These are phyloP conservation scores for Emmonsiellopsis sp. DNA, from an alignment of 2,329 filamentous ascomycete species.

Conservation along the genomic window DNA sequence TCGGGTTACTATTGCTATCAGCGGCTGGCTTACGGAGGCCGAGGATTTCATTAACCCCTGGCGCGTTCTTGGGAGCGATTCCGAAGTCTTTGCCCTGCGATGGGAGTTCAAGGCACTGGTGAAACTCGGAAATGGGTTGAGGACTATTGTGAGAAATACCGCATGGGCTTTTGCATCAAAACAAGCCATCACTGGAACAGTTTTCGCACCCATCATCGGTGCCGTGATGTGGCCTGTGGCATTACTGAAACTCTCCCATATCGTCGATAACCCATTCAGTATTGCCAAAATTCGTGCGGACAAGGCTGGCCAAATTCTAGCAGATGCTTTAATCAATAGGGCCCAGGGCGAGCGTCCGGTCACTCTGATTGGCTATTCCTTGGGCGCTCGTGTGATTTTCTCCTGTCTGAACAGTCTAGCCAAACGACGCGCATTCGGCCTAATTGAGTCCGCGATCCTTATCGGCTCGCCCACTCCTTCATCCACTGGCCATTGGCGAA, in stretches of 20 bases:
- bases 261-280: slow-evolving; percentile 74
- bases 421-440: slow-evolving; percentile 67
- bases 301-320: slow-evolving; percentile 69
- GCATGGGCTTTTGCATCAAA: slow-evolving; percentile 69
- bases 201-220: slow-evolving; percentile 55
- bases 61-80: slow-evolving; percentile 61
- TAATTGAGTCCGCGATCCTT: slow-evolving; percentile 73
- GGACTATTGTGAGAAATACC: slow-evolving; percentile 64
- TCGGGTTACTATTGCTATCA: slow-evolving; percentile 72
- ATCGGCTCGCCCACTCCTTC: slow-evolving; percentile 74
- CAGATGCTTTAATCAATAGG: slow-evolving; percentile 71
- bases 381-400: slow-evolving; percentile 74
- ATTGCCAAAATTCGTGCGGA: slow-evolving; percentile 67
- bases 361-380: slow-evolving; percentile 69
- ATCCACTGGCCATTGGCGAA: slow-evolving; percentile 61
- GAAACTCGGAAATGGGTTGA: slow-evolving; percentile 68
- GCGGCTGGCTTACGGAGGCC: slow-evolving; percentile 67
- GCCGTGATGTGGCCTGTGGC: slow-evolving; percentile 62
- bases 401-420: slow-evolving; percentile 69
- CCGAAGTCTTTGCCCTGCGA: slow-evolving; percentile 71
- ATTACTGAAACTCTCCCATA: slow-evolving; percentile 55
- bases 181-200: slow-evolving; percentile 64
- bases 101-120: slow-evolving; percentile 73
- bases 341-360: slow-evolving; percentile 75
- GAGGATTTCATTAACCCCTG: slow-evolving; percentile 69